phyloP scores from a whole-genome alignment of 1,139 yeast species.

The Protomyces arabidopsidicola region DNA sequence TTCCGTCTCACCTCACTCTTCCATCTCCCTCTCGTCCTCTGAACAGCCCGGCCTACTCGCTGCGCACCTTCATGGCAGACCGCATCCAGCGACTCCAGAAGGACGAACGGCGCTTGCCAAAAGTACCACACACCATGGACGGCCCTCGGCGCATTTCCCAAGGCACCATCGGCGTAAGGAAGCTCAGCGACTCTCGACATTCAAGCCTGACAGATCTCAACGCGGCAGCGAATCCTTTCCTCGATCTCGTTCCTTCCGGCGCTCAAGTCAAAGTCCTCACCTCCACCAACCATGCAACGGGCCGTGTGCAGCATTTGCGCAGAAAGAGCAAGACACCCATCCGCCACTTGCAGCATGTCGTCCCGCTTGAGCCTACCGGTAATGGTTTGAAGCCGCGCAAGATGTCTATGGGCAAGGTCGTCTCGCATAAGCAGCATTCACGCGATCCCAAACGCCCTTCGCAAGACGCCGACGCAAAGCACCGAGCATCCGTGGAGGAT shows the following conservation, averaged over 20 bases:
- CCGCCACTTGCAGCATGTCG: not conserved
- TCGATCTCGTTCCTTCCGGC: not conserved
- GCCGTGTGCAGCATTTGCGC: not conserved
- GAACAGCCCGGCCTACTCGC: not conserved
- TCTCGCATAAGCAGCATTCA: not conserved
- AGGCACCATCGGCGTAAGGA: constrained; percentile 19
- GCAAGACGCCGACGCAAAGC: not conserved
- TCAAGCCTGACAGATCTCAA: not conserved
- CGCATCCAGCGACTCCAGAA: constrained; percentile 15
- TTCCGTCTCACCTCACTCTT: not conserved
- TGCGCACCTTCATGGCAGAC: constrained; percentile 6
- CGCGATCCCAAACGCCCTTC: not conserved
- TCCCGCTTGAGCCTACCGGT: not conserved
- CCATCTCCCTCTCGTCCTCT: not conserved
- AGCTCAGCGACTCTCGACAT: not conserved
- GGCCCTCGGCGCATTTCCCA: constrained; percentile 19
- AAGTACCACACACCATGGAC: not conserved
- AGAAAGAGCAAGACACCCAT: not conserved
- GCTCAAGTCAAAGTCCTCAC: constrained; percentile 3
- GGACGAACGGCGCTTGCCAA: constrained; percentile 16
- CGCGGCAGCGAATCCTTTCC: not conserved
- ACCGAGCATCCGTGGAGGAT: not conserved
- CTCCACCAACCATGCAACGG: not conserved
- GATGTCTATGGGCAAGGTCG: not conserved
- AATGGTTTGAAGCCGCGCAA: not conserved